These are phyloP conservation scores for Craspedostauros australis DNA, from an alignment of 108 stramenopile genomes.

Conservation along the genomic window DNA sequence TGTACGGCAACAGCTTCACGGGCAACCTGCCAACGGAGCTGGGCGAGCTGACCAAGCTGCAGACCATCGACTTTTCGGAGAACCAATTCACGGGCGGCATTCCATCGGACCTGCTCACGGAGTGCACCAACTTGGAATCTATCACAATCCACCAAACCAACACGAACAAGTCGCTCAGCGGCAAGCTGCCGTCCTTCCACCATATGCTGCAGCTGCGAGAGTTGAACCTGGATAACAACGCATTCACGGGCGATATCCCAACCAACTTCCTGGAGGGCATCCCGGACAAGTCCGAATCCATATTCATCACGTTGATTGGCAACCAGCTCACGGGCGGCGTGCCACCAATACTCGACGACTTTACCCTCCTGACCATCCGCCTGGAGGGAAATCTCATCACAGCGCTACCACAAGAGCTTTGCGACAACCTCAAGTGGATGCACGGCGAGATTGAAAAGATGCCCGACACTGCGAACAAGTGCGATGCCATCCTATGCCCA, in stretches of 20 bases:
- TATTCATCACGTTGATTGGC: conserved; percentile 27
- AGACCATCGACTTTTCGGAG: conserved; percentile 2
- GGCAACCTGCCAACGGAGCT: conserved; percentile 29
- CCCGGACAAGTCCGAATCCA: conserved; percentile 10
- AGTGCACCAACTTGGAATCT: too few species aligned
- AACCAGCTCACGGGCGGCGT: conserved; percentile 44
- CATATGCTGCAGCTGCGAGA: conserved; percentile 4
- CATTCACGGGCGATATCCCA: conserved; percentile 26
- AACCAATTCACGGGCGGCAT: conserved; percentile 15
- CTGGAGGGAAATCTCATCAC: conserved; percentile 53
- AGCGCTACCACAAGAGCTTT: conserved; percentile 4
- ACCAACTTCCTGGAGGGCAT: conserved; percentile 12
- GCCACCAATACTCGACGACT: conserved; percentile 17
- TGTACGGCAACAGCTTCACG: conserved; percentile 16
- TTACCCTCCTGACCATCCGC: conserved; percentile 35
- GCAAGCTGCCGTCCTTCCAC: not conserved
- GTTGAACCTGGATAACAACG: conserved; percentile 22
- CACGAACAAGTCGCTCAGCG: not conserved
- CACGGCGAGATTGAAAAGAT: conserved; percentile 37
- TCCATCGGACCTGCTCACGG: conserved; percentile 11
- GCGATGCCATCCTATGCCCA: conserved; percentile 54
- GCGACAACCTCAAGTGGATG: conserved; percentile 49
- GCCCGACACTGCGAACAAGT: conserved; percentile 14
- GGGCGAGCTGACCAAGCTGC: not conserved
- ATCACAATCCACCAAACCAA: not conserved